phyloP scores from a whole-genome alignment of 768 basidiomycete species.

The Agaricus blazei region DNA sequence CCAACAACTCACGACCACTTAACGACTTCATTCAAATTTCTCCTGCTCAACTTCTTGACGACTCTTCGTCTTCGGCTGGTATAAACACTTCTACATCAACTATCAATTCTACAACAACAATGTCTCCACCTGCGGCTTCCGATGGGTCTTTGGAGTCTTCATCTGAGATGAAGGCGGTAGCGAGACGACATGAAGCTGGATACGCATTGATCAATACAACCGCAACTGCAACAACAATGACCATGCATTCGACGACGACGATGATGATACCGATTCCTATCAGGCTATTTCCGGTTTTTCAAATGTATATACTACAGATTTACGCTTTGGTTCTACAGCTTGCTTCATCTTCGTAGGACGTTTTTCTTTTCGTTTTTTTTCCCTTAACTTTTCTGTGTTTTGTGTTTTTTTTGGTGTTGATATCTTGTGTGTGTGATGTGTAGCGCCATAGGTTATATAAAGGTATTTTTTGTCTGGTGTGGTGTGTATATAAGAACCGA shows the following conservation, averaged over 20 bases:
- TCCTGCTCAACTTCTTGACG: neutral
- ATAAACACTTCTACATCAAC: neutral
- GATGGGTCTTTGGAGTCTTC: neutral
- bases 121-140: neutral
- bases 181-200: constrained; percentile 9
- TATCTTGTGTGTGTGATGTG: no score
- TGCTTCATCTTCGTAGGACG: neutral
- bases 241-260: no score
- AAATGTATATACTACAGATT: constrained; percentile 1
- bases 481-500: no score
- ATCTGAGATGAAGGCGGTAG: neutral
- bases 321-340: constrained; percentile 7
- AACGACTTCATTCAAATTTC: neutral
- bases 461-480: no score
- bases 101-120: neutral
- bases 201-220: constrained; percentile 3
- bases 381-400: neutral
- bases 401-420: neutral
- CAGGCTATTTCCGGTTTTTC: neutral
- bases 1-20: neutral
- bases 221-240: neutral
- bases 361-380: neutral
- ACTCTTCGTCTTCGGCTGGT: neutral
- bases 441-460: no score
- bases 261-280: neutral